Base-by-base conservation (phyloP, 106 monocot genomes). In the Dioscorea dumetorum region DNA sequence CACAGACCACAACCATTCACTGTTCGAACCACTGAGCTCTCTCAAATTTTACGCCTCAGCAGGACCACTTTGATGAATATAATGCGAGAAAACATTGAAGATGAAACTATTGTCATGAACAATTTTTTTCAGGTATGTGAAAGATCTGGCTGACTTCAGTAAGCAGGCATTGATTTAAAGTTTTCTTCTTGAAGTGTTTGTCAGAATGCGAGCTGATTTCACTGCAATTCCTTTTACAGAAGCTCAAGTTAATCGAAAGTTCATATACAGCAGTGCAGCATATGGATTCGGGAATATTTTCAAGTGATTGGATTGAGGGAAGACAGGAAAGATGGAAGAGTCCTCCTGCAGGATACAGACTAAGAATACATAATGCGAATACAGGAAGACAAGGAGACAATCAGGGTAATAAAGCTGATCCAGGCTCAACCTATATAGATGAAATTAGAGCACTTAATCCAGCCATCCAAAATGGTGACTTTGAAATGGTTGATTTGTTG, bases 1-100 rank as follows among this genome's bases (percentile, higher is more conserved):
- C 13, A 77, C 62, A 79, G 20, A 5, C 79, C 93, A 67, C 89
- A 93, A 33, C 81, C 77, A 58, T 89, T 79, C 72, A 81, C 84
- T 28, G 71, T 67, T 61, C 77, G 78, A 18, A 93, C 93, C 32
- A 88, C 35, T 3, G 79, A 85, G 58, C 64, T 83, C n/a, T 83
- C 85, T 35, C 80, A 93, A 63, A 73, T 93, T 41, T 68, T 93
- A 17, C 72, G 83, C 50, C 48, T 93, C 16, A 81, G 76, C 54
- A 83, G 78, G 52, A 58, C 49, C 18, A 68, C 73, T 60, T 22
- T 90, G 5, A 67, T 79, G 69, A 72, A 77, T 58, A 73, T 79
- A 24, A 74, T 93, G 62, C 72, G 24, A 66, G 78, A 77, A 51
- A 81, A 75, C 22, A 63, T 58, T 19, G 78, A 81, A 57, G 83